A percentile compares a stretch with the other conserved stretches of the same genome.
phyloP scores from a whole-genome alignment of 208 protist genomes.

The Trypanosoma cruzi region DNA sequence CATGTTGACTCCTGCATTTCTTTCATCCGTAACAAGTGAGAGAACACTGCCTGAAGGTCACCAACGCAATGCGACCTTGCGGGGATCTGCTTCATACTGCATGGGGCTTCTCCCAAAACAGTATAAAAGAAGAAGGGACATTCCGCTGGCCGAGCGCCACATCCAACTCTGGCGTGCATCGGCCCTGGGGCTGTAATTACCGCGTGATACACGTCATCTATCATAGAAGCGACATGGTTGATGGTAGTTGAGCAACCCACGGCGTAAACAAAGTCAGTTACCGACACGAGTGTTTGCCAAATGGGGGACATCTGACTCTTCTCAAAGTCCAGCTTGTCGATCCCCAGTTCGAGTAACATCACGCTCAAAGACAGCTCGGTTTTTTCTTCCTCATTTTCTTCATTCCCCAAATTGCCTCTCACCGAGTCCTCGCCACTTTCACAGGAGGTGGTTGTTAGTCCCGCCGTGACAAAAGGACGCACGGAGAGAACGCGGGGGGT shows the following conservation, averaged over 20 bases:
- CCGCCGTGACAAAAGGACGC: not conserved
- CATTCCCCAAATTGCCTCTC: not conserved
- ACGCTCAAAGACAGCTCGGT: not conserved
- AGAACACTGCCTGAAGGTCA: not conserved
- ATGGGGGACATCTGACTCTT: slow-evolving; percentile 5
- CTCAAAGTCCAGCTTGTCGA: not conserved
- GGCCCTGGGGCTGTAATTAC: not conserved
- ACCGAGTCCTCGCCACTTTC: not conserved
- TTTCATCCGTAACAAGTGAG: not conserved
- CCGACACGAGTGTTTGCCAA: slow-evolving; percentile 23
- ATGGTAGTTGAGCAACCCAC: slow-evolving; percentile 3
- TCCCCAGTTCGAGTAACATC: slow-evolving; percentile 10
- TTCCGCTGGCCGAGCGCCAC: not conserved
- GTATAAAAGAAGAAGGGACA: slow-evolving; percentile 18
- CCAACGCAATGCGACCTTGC: not conserved
- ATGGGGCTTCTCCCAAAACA: slow-evolving; percentile 1
- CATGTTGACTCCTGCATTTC: not conserved
- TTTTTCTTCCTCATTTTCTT: not conserved
- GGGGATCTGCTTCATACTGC: not conserved
- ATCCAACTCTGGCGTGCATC: not conserved
- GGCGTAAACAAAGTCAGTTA: slow-evolving; percentile 31
- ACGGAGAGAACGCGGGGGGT: not conserved
- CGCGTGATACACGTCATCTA: slow-evolving; percentile 6
- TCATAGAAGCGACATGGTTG: not conserved
- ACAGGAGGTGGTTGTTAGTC: not conserved